Percentiles rank a stretch among this genome's conserved stretches.
Conservation (phyloP, 2,329 filamentous ascomycete species). For the Aspergillus fumigatiaffinis region DNA sequence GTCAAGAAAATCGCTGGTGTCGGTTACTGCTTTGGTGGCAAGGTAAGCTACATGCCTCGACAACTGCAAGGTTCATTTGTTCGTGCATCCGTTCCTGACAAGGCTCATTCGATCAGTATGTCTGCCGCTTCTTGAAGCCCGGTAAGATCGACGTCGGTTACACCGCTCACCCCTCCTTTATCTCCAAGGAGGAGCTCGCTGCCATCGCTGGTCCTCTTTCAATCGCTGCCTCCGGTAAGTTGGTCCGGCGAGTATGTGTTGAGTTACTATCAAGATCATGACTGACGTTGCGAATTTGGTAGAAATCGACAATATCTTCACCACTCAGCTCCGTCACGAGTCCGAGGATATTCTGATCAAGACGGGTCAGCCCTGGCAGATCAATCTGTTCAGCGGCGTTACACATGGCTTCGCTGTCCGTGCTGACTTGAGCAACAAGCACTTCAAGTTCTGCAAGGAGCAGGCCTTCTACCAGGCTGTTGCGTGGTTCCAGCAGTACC, state of each 20-base stretch:
- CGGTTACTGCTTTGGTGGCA: constrained; percentile 74
- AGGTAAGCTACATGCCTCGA: constrained; percentile 43
- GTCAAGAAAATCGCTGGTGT: constrained; percentile 60
- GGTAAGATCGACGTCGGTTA: constrained; percentile 66
- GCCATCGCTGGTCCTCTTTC: constrained; percentile 65
- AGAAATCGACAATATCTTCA: constrained; percentile 65
- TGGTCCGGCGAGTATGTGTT: not conserved
- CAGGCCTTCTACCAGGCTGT: constrained; percentile 76
- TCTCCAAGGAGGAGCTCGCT: constrained; percentile 62
- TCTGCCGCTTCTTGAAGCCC: constrained; percentile 62
- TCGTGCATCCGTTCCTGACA: constrained; percentile 3
- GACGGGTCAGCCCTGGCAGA: constrained; percentile 63
- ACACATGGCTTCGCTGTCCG: constrained; percentile 73
- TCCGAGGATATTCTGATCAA: constrained; percentile 61
- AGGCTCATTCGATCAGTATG: constrained; percentile 49
- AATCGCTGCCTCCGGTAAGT: constrained; percentile 55
- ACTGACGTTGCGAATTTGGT: constrained; percentile 11
- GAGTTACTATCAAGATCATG: not conserved
- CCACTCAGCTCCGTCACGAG: constrained; percentile 59
- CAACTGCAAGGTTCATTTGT: not conserved
- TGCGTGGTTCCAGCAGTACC: constrained; percentile 67
- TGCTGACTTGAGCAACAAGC: constrained; percentile 55
- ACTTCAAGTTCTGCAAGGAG: constrained; percentile 69
- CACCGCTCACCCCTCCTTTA: constrained; percentile 72
- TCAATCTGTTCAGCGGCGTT: constrained; percentile 69